Percentiles rank a stretch among this genome's conserved stretches.
Conservation (phyloP, 2,329 filamentous ascomycete species). For the Diaporthe sp. region DNA sequence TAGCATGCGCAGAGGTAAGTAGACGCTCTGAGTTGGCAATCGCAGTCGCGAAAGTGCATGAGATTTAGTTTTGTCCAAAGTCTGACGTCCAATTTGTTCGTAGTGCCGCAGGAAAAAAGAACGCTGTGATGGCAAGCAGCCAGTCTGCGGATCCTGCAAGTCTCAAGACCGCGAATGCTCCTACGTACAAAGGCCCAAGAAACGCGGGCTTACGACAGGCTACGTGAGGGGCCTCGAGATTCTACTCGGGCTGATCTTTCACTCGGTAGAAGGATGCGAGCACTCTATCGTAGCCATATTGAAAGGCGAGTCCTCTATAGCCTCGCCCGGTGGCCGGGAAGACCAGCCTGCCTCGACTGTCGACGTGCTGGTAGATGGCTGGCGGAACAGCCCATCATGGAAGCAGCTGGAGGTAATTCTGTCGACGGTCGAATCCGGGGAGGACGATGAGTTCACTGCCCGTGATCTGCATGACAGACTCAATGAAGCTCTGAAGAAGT, state of each 20-base stretch:
- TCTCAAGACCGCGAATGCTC: constrained; percentile 5
- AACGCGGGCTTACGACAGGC: constrained; percentile 8
- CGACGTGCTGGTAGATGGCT: background rate
- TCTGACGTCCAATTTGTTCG: constrained; percentile 35
- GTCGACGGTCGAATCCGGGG: background rate
- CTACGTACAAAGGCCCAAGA: background rate
- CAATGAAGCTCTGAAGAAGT: background rate
- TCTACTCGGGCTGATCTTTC: background rate
- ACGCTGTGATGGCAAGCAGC: constrained; percentile 42
- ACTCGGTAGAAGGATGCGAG: background rate
- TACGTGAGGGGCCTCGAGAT: constrained; percentile 8
- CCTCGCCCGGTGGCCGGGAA: background rate
- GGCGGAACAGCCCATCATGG: background rate
- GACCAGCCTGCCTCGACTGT: background rate
- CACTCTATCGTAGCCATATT: background rate
- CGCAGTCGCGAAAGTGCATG: background rate
- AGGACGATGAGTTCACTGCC: background rate
- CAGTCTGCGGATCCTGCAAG: constrained; percentile 8
- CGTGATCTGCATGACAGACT: constrained; percentile 18
- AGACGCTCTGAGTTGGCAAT: background rate
- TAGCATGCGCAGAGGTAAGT: background rate
- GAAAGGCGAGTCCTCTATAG: background rate
- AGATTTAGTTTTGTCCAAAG: background rate
- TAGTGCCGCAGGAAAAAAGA: constrained; percentile 1
- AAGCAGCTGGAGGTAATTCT: background rate